Evolutionary conservation across 495 filamentous ascomycete genomes (phyloP).

Genomic region (Tuber indicum): DNA sequence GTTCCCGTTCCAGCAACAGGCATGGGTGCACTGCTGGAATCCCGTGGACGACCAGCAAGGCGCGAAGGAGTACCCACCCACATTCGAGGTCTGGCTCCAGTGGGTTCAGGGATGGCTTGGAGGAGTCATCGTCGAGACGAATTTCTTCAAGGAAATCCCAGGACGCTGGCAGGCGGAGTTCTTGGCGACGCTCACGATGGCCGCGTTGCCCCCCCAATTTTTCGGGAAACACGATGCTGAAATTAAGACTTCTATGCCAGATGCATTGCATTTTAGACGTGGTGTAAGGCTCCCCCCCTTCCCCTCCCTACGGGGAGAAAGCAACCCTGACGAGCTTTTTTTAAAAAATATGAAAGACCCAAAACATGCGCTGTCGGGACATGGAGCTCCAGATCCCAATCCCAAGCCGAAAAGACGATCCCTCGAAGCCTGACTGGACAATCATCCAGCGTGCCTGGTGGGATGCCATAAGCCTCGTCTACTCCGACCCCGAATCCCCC

Average conservation of each 20-base stretch:
- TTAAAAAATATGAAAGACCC: conserved; percentile 36
- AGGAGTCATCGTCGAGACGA: conserved; percentile 39
- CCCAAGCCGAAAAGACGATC: conserved; percentile 39
- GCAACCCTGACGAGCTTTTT: not conserved
- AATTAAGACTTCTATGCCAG: conserved; percentile 47
- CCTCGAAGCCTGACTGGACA: conserved; percentile 46
- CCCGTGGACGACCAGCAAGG: conserved; percentile 33
- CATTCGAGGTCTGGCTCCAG: conserved; percentile 44
- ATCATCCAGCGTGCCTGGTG: conserved; percentile 51
- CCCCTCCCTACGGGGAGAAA: not conserved
- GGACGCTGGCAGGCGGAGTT: conserved; percentile 44
- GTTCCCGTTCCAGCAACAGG: conserved; percentile 48
- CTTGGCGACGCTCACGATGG: conserved; percentile 43
- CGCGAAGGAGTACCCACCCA: conserved; percentile 44
- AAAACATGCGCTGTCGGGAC: conserved; percentile 50
- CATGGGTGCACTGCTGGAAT: conserved; percentile 51
- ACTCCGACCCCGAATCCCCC: conserved; percentile 45
- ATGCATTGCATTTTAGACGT: conserved; percentile 51
- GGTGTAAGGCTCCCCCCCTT: conserved; percentile 35
- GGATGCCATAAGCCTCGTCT: conserved; percentile 49
- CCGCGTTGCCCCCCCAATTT: conserved; percentile 44
- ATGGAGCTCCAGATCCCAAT: conserved; percentile 50
- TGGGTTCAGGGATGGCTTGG: conserved; percentile 47
- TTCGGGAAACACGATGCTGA: conserved; percentile 21
- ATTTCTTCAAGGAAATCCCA: conserved; percentile 44